A percentile compares a stretch with the other conserved stretches of the same genome.
phyloP scores from a whole-genome alignment of 2,329 filamentous ascomycete genomes.

The Aspergillus fumigatiaffinis region DNA sequence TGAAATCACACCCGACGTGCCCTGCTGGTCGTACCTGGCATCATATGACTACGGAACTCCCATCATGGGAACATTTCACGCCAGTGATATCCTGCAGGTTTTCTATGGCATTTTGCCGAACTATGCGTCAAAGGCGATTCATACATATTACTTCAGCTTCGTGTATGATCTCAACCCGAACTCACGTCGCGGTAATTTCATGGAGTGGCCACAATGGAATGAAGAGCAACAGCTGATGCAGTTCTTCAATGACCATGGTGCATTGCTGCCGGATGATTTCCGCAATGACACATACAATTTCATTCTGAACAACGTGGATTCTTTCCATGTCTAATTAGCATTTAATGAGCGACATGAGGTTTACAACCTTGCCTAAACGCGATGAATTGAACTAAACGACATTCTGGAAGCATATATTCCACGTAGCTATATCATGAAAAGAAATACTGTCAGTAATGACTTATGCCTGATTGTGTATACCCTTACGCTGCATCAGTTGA shows the following conservation, averaged over 20 bases:
- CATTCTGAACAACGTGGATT: constrained; percentile 25
- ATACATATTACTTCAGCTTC: constrained; percentile 71
- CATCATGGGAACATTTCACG: constrained; percentile 73
- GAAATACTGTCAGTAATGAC: too few species aligned
- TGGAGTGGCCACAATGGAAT: constrained; percentile 55
- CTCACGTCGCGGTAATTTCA: constrained; percentile 40
- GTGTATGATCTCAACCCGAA: constrained; percentile 69
- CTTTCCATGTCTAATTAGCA: constrained; percentile 21
- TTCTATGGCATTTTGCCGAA: constrained; percentile 64
- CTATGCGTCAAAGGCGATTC: constrained; percentile 57
- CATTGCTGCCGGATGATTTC: constrained; percentile 48
- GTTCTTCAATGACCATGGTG: constrained; percentile 38
- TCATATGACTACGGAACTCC: constrained; percentile 69
- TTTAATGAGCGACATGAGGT: too few species aligned
- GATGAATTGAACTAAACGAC: background rate
- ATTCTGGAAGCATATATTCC: too few species aligned
- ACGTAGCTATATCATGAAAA: too few species aligned
- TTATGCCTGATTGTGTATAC: too few species aligned
- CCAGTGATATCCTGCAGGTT: constrained; percentile 63
- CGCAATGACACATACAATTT: constrained; percentile 43
- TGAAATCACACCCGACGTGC: constrained; percentile 53
- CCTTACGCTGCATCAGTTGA: too few species aligned
- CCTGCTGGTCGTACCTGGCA: constrained; percentile 70
- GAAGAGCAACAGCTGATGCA: constrained; percentile 49
- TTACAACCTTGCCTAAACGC: background rate